Percentiles rank a stretch among this genome's conserved stretches.
phyloP scores from a whole-genome alignment of 2,329 filamentous ascomycete species.

The Elsinoe necatrix region DNA sequence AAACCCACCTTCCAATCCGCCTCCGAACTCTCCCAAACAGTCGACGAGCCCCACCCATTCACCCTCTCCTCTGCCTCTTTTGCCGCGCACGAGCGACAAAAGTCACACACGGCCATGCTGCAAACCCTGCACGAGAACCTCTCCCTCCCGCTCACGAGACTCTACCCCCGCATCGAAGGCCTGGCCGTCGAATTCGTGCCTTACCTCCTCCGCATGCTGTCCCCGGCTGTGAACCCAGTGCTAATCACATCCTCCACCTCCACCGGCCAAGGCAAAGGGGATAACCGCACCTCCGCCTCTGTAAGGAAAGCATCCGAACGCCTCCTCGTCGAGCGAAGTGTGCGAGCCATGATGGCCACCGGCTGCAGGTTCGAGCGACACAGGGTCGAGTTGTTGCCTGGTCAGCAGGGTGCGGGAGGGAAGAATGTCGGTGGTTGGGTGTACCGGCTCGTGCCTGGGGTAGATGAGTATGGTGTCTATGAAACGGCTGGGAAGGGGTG shows the following conservation, averaged over 20 bases:
- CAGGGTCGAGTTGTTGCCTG: slow-evolving; percentile 49
- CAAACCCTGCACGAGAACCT: slow-evolving; percentile 65
- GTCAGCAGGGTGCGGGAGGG: slow-evolving; percentile 18
- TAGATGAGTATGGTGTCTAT: slow-evolving; percentile 73
- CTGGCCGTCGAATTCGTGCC: slow-evolving; percentile 77
- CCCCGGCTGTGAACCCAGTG: slow-evolving; percentile 85
- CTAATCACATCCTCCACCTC: slow-evolving; percentile 50
- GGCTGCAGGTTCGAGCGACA: slow-evolving; percentile 74
- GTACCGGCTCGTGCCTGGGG: slow-evolving; percentile 85
- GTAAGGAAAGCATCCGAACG: slow-evolving; percentile 84
- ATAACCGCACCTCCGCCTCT: slow-evolving; percentile 56
- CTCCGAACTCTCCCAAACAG: slow-evolving; percentile 33
- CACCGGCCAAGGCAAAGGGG: slow-evolving; percentile 35
- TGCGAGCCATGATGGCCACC: slow-evolving; percentile 72
- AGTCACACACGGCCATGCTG: slow-evolving; percentile 66
- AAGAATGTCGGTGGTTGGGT: slow-evolving; percentile 51
- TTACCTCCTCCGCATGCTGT: slow-evolving; percentile 72
- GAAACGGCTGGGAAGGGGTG: slow-evolving; percentile 52
- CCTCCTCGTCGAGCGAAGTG: slow-evolving; percentile 67
- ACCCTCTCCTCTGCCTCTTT: slow-evolving; percentile 75
- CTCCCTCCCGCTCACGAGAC: slow-evolving; percentile 60
- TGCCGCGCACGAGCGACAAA: slow-evolving; percentile 68
- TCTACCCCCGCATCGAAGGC: slow-evolving; percentile 70
- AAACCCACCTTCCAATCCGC: slow-evolving; percentile 35
- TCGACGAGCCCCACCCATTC: slow-evolving; percentile 52